Base-by-base conservation (phyloP, 495 filamentous ascomycete genomes). In the Xylaria flabelliformis region DNA sequence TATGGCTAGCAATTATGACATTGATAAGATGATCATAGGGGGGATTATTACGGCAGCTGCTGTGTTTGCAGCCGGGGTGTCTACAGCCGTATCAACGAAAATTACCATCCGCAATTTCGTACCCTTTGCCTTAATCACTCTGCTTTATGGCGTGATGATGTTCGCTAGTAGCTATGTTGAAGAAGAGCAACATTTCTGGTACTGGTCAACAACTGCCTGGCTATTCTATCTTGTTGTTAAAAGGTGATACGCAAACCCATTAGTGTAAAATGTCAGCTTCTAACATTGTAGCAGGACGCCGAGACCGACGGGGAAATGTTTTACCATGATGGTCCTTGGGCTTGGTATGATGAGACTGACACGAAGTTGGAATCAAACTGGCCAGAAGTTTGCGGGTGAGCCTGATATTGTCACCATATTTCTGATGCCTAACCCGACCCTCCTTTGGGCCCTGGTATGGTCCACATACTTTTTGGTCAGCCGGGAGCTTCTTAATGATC, bases 151-250 rank as follows among this genome's bases (percentile, higher is more conserved):
- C 12, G 78, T 87, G 41, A 95, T 97, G 91, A 98, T 98, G 94
- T 98, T 98, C 81, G 94, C 95, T 39, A 97, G 93, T 79, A 97
- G 94, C 78, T 98, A 94, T 77, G 93, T 99, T 32, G 96, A 99
- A 78, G 96, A 99, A 80, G 96, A 99, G 78, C 96, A 98, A 32
- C 92, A 98, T 73, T 97, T 97, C 80, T 99, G 96, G 96, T 98
- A 98, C 80, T 97, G 95, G 94, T 78, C 88, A 21, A 89, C 91
- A 15, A 90, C 92, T 0, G 91, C 87, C 3, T 99, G 94, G 94
- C 82, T 93, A 53, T 82, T 87, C 56, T 87, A 88, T 72, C 82
- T 97, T 2, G 86, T 86, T 68, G 74, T 91, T 44, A 91, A 86
- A 80, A 84, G 80, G 62, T 71, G 26, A 55, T 9, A 51, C 46